Evolutionary conservation across 805 yeast genomes (phyloP).

Genomic region (Kodamaea kakaduensis): DNA sequence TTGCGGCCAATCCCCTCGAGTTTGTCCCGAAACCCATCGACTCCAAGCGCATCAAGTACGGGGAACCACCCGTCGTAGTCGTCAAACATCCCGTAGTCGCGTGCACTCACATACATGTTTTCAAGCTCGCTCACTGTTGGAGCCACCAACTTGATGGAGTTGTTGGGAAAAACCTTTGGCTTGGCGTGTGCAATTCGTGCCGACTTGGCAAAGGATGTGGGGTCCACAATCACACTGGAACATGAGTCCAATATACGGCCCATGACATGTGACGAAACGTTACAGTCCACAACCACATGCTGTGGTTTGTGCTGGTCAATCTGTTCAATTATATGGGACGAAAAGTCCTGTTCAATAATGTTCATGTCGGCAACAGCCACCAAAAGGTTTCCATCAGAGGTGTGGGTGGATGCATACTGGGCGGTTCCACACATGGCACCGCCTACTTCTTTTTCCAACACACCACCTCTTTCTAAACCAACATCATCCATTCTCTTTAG

Average conservation of each 20-base stretch:
- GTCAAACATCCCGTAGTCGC: slow-evolving; percentile 35
- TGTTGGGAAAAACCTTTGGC: slow-evolving; percentile 45
- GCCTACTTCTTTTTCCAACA: slow-evolving; percentile 22
- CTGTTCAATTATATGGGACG: slow-evolving; percentile 38
- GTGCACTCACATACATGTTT: slow-evolving; percentile 50
- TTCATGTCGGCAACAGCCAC: slow-evolving; percentile 85
- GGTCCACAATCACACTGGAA: slow-evolving; percentile 69
- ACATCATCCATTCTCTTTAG: slow-evolving; percentile 20
- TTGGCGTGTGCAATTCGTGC: slow-evolving; percentile 37
- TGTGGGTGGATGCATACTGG: slow-evolving; percentile 70
- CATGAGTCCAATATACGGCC: slow-evolving; percentile 34
- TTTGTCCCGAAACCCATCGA: slow-evolving; percentile 46
- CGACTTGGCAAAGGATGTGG: slow-evolving; percentile 71
- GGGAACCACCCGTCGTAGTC: slow-evolving; percentile 72
- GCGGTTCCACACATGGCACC: slow-evolving; percentile 58
- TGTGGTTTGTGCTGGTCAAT: slow-evolving; percentile 43
- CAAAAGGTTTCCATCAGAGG: slow-evolving; percentile 55
- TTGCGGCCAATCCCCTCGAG: slow-evolving; percentile 32
- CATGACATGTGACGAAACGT: slow-evolving; percentile 47
- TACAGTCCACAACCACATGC: slow-evolving; percentile 62
- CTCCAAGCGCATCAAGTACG: slow-evolving; percentile 55
- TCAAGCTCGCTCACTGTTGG: slow-evolving; percentile 68
- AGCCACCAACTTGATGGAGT: slow-evolving; percentile 46
- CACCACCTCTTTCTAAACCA: slow-evolving; percentile 37
- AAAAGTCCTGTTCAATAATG: slow-evolving; percentile 48